phyloP scores from a whole-genome alignment of 768 basidiomycete genomes.

The Kwoniella sp. region DNA sequence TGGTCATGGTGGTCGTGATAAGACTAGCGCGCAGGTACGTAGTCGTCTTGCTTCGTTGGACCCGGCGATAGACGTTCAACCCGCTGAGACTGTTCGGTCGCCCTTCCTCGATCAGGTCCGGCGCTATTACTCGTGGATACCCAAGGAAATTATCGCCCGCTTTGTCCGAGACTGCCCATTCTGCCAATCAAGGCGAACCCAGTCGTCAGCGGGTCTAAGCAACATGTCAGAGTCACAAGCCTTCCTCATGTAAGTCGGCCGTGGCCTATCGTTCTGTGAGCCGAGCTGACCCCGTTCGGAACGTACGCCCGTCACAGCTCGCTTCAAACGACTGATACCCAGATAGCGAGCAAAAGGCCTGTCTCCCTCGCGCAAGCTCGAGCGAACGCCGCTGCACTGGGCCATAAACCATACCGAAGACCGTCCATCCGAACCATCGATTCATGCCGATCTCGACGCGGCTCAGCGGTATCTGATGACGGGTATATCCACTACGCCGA shows the following conservation, averaged over 20 bases:
- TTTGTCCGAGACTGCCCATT: constrained; percentile 81
- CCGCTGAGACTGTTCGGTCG: neutral
- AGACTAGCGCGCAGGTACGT: constrained; percentile 63
- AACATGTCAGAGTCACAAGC: constrained; percentile 32
- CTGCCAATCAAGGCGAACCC: constrained; percentile 62
- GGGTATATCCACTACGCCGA: constrained; percentile 22
- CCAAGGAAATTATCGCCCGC: constrained; percentile 76
- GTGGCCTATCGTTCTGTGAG: neutral
- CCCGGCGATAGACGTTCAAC: too few species aligned
- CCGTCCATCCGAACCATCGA: constrained; percentile 22
- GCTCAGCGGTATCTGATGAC: constrained; percentile 23
- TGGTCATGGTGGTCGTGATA: constrained; percentile 77
- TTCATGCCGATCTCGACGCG: constrained; percentile 22
- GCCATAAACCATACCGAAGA: constrained; percentile 21
- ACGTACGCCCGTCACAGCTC: constrained; percentile 25
- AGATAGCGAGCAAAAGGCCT: constrained; percentile 19
- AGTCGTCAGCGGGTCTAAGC: constrained; percentile 16
- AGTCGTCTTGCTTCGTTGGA: neutral
- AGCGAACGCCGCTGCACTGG: constrained; percentile 18
- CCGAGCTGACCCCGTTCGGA: neutral
- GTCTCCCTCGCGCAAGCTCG: constrained; percentile 25
- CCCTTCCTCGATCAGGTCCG: constrained; percentile 64
- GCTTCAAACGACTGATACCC: constrained; percentile 26
- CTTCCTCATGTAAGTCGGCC: constrained; percentile 31
- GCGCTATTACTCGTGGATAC: constrained; percentile 76